Evolutionary conservation across 2,329 filamentous ascomycete genomes (phyloP).

Genomic region (Penicillium digitatum): DNA sequence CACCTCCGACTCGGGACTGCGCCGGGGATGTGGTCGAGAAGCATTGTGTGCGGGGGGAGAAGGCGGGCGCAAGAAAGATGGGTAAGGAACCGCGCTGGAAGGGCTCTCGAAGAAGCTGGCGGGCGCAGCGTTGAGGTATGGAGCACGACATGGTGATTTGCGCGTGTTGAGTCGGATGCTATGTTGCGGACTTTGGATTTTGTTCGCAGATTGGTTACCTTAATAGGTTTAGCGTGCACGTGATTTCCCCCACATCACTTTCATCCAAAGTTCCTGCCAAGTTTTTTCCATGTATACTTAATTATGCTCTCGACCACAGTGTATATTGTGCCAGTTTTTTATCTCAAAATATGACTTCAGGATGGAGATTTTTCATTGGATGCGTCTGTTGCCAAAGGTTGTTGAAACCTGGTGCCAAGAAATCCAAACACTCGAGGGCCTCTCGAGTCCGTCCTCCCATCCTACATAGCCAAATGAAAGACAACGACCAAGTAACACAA

Average conservation of each 20-base stretch:
- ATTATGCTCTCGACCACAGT: not conserved
- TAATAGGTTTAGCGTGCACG: conserved; percentile 20
- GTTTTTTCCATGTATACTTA: not conserved
- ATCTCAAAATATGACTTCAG: too few relatives aligned
- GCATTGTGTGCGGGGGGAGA: conserved; percentile 51
- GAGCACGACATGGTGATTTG: conserved; percentile 58
- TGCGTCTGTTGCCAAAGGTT: not conserved
- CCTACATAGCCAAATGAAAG: not conserved
- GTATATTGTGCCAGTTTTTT: too few relatives aligned
- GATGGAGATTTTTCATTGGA: not conserved
- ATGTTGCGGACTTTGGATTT: conserved; percentile 31
- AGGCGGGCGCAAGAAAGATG: conserved; percentile 68
- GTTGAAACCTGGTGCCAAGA: not conserved
- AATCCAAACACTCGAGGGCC: not conserved
- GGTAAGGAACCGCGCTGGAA: conserved; percentile 56
- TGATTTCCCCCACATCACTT: conserved; percentile 8
- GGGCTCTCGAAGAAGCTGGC: conserved; percentile 52
- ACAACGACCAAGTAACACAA: not conserved
- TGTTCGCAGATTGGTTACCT: conserved; percentile 26
- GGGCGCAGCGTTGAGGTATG: conserved; percentile 58
- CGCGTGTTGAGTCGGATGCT: conserved; percentile 20
- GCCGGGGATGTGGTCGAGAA: conserved; percentile 69
- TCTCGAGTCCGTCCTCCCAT: not conserved
- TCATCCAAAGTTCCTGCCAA: not conserved
- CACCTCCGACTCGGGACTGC: conserved; percentile 79